Evolutionary conservation across 768 basidiomycete genomes (phyloP).

Genomic region (Lactarius hatsudake): DNA sequence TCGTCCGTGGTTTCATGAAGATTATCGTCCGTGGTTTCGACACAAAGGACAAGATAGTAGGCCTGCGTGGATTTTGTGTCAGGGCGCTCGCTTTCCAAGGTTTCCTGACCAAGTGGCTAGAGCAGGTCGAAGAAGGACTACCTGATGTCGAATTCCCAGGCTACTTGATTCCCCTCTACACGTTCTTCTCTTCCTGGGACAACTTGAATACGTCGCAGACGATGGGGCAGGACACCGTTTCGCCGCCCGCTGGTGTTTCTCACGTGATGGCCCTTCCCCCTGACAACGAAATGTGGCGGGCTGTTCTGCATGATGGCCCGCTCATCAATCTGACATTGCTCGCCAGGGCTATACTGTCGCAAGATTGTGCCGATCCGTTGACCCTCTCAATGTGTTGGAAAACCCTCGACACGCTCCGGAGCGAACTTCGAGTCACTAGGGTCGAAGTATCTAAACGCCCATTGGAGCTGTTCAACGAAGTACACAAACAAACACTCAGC

Average conservation of each 20-base stretch:
- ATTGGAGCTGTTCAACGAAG: not conserved
- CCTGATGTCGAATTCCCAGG: not conserved
- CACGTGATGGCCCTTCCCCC: not conserved
- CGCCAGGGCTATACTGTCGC: not conserved
- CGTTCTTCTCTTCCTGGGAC: not conserved
- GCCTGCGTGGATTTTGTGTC: constrained; percentile 9
- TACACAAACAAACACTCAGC: not conserved
- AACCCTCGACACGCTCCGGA: constrained; percentile 13
- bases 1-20: not conserved
- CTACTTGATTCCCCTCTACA: constrained; percentile 3
- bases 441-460: not conserved
- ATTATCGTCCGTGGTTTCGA: not conserved
- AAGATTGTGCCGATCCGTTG: not conserved
- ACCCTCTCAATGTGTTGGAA: constrained; percentile 15
- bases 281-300: not conserved
- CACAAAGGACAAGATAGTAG: not conserved
- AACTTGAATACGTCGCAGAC: too few species aligned
- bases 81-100: constrained; percentile 5
- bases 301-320: constrained; percentile 3
- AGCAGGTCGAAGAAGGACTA: not conserved
- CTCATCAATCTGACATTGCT: constrained; percentile 12
- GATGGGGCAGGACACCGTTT: not conserved
- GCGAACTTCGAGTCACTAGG: not conserved
- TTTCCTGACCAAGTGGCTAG: not conserved
- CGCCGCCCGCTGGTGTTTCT: not conserved